These are phyloP conservation scores for Globisporangium spiculum DNA, from an alignment of 352 stramenopile genomes.

Conservation along the genomic window DNA sequence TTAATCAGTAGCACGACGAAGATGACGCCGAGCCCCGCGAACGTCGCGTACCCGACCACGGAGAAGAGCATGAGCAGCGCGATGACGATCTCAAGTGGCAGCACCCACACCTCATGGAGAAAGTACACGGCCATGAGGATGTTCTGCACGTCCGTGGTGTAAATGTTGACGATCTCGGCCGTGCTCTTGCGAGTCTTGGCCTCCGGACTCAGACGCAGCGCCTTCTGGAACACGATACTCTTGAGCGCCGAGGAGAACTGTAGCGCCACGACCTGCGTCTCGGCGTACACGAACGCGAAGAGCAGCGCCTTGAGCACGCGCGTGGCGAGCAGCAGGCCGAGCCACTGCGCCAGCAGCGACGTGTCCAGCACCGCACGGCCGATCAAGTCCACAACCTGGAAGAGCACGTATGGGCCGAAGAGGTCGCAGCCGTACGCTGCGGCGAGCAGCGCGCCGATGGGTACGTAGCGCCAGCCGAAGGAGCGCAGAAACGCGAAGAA, in stretches of 20 bases:
- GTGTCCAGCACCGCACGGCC: conserved; percentile 27
- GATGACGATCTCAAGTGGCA: conserved; percentile 49
- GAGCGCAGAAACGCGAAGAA: conserved; percentile 46
- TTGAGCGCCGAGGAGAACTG: conserved; percentile 64
- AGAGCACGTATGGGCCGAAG: conserved; percentile 61
- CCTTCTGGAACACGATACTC: conserved; percentile 75
- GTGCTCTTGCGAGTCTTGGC: conserved; percentile 33
- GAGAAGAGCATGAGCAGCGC: conserved; percentile 49
- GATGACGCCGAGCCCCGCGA: conserved; percentile 35
- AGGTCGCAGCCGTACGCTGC: conserved; percentile 52
- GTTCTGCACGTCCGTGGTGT: conserved; percentile 56
- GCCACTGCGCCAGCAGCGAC: conserved; percentile 49
- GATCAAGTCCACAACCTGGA: conserved; percentile 50
- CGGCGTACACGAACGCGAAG: conserved; percentile 53
- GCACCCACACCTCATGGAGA: conserved; percentile 72
- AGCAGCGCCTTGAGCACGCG: conserved; percentile 62
- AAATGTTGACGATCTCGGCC: conserved; percentile 51
- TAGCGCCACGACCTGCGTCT: conserved; percentile 63
- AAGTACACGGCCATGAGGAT: conserved; percentile 59
- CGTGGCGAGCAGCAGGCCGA: conserved; percentile 55
- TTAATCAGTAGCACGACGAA: conserved; percentile 43
- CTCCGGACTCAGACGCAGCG: conserved; percentile 40
- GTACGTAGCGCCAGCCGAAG: conserved; percentile 45
- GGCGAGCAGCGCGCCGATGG: conserved; percentile 41
- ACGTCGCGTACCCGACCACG: conserved; percentile 48